Percentiles rank a stretch among this genome's conserved stretches.
phyloP scores from a whole-genome alignment of 2,329 filamentous ascomycete species.

The Kalmusia sp. region DNA sequence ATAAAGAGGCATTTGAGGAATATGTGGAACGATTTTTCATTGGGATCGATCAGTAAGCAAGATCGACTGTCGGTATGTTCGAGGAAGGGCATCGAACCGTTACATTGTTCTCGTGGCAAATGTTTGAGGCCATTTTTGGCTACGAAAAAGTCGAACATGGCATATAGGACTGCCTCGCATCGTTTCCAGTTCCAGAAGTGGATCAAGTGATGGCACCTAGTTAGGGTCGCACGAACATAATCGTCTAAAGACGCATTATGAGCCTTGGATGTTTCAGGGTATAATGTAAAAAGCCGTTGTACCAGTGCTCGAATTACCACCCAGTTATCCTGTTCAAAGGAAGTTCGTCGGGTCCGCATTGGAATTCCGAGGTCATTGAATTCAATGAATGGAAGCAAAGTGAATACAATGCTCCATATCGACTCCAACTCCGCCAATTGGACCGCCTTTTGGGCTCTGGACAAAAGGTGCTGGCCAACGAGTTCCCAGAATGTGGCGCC shows the following conservation, averaged over 20 bases:
- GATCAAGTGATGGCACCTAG: slow-evolving; percentile 61
- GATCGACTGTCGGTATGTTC: slow-evolving; percentile 56
- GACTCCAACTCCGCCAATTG: slow-evolving; percentile 45
- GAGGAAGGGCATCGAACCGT: slow-evolving; percentile 62
- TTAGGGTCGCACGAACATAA: slow-evolving; percentile 61
- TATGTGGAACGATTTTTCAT: slow-evolving; percentile 65
- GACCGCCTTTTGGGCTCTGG: slow-evolving; percentile 20
- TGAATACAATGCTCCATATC: slow-evolving; percentile 57
- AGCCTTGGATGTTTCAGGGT: slow-evolving; percentile 49
- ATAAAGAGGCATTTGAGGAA: slow-evolving; percentile 64
- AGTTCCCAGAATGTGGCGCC: slow-evolving; percentile 53
- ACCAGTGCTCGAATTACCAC: slow-evolving; percentile 54
- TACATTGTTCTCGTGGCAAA: slow-evolving; percentile 59
- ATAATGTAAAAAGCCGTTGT: slow-evolving; percentile 55
- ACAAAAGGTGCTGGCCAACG: slow-evolving; percentile 44
- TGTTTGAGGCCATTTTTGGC: slow-evolving; percentile 60
- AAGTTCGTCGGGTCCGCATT: slow-evolving; percentile 49
- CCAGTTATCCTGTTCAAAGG: slow-evolving; percentile 58
- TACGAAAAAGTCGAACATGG: slow-evolving; percentile 65
- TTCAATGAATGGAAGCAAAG: slow-evolving; percentile 60
- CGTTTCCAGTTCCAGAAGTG: slow-evolving; percentile 64
- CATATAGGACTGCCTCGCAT: slow-evolving; percentile 61
- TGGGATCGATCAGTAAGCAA: slow-evolving; percentile 51
- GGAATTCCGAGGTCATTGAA: slow-evolving; percentile 59
- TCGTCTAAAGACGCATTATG: slow-evolving; percentile 58